Percentiles rank a stretch among this genome's conserved stretches.
phyloP scores from a whole-genome alignment of 2,329 filamentous ascomycete genomes.

The Albifimbria verrucaria region DNA sequence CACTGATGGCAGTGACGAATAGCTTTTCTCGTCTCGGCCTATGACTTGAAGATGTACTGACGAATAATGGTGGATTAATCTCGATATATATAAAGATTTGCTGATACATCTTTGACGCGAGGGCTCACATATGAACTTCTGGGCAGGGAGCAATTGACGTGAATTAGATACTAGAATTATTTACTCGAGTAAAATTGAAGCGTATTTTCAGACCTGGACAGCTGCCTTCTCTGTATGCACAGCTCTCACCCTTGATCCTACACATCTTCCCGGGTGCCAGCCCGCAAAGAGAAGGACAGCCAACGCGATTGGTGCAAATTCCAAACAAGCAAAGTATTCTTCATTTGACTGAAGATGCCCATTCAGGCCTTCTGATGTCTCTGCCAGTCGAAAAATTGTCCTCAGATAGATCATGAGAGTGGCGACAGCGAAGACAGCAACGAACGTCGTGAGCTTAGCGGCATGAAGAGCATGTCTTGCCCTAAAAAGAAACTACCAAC shows the following conservation, averaged over 20 bases:
- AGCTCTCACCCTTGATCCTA: slow-evolving; percentile 18
- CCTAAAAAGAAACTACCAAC: slow-evolving; percentile 37
- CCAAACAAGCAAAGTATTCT: slow-evolving; percentile 49
- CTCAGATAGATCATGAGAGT: slow-evolving; percentile 49
- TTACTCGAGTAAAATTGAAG: too few relatives aligned
- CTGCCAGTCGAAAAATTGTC: slow-evolving; percentile 51
- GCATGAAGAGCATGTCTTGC: slow-evolving; percentile 26
- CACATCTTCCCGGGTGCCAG: slow-evolving; percentile 26
- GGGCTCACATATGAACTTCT: too few relatives aligned
- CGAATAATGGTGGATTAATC: too few relatives aligned
- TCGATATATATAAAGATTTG: too few relatives aligned
- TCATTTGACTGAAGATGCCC: slow-evolving; percentile 45
- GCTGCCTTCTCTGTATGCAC: not conserved
- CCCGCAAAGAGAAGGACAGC: slow-evolving; percentile 42
- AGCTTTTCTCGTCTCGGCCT: not conserved
- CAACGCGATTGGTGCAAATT: slow-evolving; percentile 51
- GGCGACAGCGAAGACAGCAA: slow-evolving; percentile 36
- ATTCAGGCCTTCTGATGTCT: slow-evolving; percentile 48
- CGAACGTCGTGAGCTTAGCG: slow-evolving; percentile 34
- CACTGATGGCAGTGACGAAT: slow-evolving; percentile 12
- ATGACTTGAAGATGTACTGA: not conserved
- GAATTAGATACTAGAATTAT: too few relatives aligned
- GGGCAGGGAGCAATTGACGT: too few relatives aligned
- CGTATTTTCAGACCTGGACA: too few relatives aligned
- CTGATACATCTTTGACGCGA: too few relatives aligned